A percentile compares a stretch with the other conserved stretches of the same genome.
phyloP scores from a whole-genome alignment of 2,329 filamentous ascomycete genomes.

The Colletotrichum phormii region DNA sequence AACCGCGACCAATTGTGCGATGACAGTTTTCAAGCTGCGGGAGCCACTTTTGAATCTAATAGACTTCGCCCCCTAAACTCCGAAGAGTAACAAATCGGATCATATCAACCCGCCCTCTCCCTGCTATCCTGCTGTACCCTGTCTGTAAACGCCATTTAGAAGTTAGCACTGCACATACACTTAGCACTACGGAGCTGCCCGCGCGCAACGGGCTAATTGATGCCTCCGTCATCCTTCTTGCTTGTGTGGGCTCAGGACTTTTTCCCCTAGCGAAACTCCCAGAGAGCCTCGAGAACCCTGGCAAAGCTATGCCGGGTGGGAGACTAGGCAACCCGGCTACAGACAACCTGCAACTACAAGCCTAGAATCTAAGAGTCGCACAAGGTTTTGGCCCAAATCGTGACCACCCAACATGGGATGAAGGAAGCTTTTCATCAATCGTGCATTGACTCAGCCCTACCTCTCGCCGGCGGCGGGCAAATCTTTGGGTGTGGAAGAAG shows the following conservation, averaged over 20 bases:
- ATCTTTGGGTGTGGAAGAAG: background rate
- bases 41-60: constrained; percentile 15
- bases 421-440: constrained; percentile 21
- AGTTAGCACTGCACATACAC: background rate
- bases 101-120: background rate
- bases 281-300: background rate
- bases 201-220: constrained; percentile 30
- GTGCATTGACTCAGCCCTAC: constrained; percentile 29
- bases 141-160: background rate
- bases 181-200: background rate
- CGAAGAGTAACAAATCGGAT: background rate
- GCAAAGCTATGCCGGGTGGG: too few relatives aligned
- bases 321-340: background rate
- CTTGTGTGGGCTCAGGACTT: background rate
- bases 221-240: constrained; percentile 14
- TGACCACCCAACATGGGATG: constrained; percentile 13
- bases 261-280: too few relatives aligned
- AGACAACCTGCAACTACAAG: background rate
- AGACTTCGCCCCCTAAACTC: constrained; percentile 11
- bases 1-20: constrained; percentile 9
- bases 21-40: constrained; percentile 16
- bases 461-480: background rate
- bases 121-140: background rate
- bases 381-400: background rate
- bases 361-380: background rate